Percentiles rank a stretch among this genome's conserved stretches.
Conservation (phyloP, 768 basidiomycete species). For the Suillus fuscotomentosus region DNA sequence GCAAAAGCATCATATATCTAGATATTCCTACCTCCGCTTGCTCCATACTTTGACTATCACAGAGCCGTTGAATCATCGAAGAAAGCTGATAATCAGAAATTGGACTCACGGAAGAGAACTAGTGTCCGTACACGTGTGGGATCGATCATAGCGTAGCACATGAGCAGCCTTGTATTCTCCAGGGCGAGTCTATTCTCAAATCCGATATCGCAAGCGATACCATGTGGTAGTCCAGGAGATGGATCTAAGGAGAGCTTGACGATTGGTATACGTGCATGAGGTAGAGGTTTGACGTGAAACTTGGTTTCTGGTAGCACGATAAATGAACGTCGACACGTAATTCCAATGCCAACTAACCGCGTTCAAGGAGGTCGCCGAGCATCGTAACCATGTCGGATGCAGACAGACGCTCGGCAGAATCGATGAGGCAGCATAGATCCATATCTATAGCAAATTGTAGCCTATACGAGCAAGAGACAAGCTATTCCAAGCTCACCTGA, state of each 20-base stretch:
- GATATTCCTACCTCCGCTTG: slow-evolving; percentile 68
- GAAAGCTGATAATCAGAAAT: slow-evolving; percentile 14
- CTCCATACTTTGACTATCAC: slow-evolving; percentile 95
- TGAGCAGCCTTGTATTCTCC: slow-evolving; percentile 93
- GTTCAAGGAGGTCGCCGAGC: slow-evolving; percentile 90
- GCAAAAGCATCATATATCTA: background rate
- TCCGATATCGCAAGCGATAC: slow-evolving; percentile 97
- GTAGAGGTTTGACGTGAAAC: slow-evolving; percentile 93
- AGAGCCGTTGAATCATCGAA: slow-evolving; percentile 12
- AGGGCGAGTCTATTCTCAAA: slow-evolving; percentile 97
- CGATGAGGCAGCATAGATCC: slow-evolving; percentile 97
- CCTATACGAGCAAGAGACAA: slow-evolving; percentile 5
- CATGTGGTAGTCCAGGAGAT: slow-evolving; percentile 74
- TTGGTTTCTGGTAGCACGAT: slow-evolving; percentile 70
- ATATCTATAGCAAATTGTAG: slow-evolving; percentile 63
- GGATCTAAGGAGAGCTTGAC: slow-evolving; percentile 94
- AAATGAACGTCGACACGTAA: slow-evolving; percentile 10
- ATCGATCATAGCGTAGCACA: slow-evolving; percentile 98
- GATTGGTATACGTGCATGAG: slow-evolving; percentile 97
- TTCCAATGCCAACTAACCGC: slow-evolving; percentile 57
- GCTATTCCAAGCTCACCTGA: slow-evolving; percentile 57
- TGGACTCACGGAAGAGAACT: slow-evolving; percentile 89
- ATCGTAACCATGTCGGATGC: slow-evolving; percentile 91
- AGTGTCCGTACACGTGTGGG: slow-evolving; percentile 90
- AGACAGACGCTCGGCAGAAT: slow-evolving; percentile 74